Conservation (phyloP, 2,329 filamentous ascomycete genomes). For the Capronia americana region DNA sequence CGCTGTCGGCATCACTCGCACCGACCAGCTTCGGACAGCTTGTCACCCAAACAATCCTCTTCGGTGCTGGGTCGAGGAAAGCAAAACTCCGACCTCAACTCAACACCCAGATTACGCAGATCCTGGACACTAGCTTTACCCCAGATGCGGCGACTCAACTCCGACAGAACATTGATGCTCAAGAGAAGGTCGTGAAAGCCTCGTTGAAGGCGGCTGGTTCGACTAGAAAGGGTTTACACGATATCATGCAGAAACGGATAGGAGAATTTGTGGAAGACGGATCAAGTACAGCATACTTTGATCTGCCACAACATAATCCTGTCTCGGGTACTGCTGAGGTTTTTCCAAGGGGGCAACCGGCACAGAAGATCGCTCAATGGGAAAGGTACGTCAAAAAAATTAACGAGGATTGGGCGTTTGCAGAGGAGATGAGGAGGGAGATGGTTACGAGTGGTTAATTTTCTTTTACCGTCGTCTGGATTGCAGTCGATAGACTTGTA, state of each 20-base stretch:
- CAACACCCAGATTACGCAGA: neutral
- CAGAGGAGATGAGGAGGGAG: neutral
- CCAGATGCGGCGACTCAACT: neutral
- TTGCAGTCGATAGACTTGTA: too few relatives aligned
- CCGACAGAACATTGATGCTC: neutral
- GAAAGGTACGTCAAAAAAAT: neutral
- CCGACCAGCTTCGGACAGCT: conserved; percentile 1
- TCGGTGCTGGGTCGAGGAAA: conserved; percentile 1
- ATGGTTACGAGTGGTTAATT: neutral
- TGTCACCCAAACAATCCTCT: neutral
- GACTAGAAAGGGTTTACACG: neutral
- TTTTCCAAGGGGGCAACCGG: neutral
- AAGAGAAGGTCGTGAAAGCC: neutral
- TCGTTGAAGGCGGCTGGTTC: neutral
- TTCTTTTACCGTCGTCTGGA: neutral
- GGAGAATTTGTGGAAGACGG: conserved; percentile 3
- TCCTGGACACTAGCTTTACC: neutral
- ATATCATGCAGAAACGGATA: neutral
- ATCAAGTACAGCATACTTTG: neutral
- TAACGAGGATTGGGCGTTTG: neutral
- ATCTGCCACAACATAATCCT: neutral
- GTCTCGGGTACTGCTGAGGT: neutral
- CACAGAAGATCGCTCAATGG: neutral
- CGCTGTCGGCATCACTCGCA: neutral
- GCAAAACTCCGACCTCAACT: conserved; percentile 5